A percentile compares a stretch with the other conserved stretches of the same genome.
Evolutionary conservation across 768 basidiomycete genomes (phyloP).

Genomic region (Tephrocybe sp.): DNA sequence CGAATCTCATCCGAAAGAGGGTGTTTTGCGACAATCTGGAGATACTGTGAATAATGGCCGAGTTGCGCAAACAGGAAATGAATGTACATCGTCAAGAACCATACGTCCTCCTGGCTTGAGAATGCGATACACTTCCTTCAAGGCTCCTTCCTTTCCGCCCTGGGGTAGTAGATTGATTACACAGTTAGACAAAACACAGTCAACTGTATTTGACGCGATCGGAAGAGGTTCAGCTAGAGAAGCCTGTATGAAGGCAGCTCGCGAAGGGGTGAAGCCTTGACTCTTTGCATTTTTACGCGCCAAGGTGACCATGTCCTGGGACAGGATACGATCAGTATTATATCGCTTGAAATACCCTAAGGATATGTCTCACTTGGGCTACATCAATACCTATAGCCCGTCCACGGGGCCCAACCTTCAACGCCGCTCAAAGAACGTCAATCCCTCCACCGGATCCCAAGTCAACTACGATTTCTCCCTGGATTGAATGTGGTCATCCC

Average conservation of each 20-base stretch:
- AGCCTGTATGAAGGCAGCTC: constrained; percentile 48
- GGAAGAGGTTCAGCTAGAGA: constrained; percentile 45
- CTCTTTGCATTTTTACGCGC: constrained; percentile 45
- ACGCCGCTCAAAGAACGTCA: constrained; percentile 54
- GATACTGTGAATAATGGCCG: neutral
- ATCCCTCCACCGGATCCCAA: constrained; percentile 59
- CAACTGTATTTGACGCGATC: constrained; percentile 44
- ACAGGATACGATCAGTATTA: neutral
- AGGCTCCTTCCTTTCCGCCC: constrained; percentile 37
- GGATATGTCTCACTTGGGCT: constrained; percentile 36
- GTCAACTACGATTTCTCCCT: constrained; percentile 60
- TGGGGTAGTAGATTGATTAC: constrained; percentile 51
- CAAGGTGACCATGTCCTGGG: constrained; percentile 50
- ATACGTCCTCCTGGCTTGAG: constrained; percentile 60
- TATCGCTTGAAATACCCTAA: neutral
- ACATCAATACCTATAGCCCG: constrained; percentile 56
- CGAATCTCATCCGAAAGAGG: constrained; percentile 41
- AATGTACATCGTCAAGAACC: constrained; percentile 48
- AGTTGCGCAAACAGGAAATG: neutral
- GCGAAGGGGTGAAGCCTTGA: constrained; percentile 43
- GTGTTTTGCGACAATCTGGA: constrained; percentile 48
- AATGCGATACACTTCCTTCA: constrained; percentile 49
- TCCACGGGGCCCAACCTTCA: constrained; percentile 47
- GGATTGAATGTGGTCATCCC: neutral
- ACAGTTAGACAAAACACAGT: constrained; percentile 60